Base-by-base conservation (phyloP, 345 rosid genomes). In the Rhodomyrtus tomentosa region DNA sequence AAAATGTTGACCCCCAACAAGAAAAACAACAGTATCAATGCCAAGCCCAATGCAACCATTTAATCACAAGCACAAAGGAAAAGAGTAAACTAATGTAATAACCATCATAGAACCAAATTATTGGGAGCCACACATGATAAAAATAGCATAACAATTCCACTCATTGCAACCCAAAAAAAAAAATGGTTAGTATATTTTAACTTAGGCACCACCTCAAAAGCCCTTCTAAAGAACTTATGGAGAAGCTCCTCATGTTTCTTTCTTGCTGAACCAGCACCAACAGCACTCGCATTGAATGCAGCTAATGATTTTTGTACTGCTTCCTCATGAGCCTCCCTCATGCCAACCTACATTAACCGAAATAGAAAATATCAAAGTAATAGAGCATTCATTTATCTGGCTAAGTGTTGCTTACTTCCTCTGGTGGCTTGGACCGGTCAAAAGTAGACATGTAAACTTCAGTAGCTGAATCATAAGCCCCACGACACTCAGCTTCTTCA, bases 401-500 rank as follows among this genome's bases (percentile, higher is more conserved):
- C 50, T 42, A 58, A 82, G 84, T 51, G 52, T 32, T 80, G 87
- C 94, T 89, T 91, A 94, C 99, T 88, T 98, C 99, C 86, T 94
- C 99, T 38, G 96, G 95, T 42, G 95, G 93, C 88, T 92, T 93
- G 82, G 95, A 91, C 45, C 92, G 91, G 86, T 96, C 94, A 90
- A 95, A 95, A 82, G 89, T 83, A 51, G 95, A 86, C 94, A 87
- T 92, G 88, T 94, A 98, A 62, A 87, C 82, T 87, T 94, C 98
- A 2, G 94, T 83, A 55, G 98, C 99, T 88, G 89, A 89, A 82
- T 98, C 99, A 92, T 91, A 92, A 58, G 99, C 99, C 87, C 90
- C 92, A 76, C 95, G 95, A 86, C 99, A 98, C 86, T 98, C 99
- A 10, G 95, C 92, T 93, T 98, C 99, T 92, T 98, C 99, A 40